Percentiles rank a stretch among this genome's conserved stretches.
phyloP scores from a whole-genome alignment of 768 basidiomycete genomes.

The Agaricus blazei region DNA sequence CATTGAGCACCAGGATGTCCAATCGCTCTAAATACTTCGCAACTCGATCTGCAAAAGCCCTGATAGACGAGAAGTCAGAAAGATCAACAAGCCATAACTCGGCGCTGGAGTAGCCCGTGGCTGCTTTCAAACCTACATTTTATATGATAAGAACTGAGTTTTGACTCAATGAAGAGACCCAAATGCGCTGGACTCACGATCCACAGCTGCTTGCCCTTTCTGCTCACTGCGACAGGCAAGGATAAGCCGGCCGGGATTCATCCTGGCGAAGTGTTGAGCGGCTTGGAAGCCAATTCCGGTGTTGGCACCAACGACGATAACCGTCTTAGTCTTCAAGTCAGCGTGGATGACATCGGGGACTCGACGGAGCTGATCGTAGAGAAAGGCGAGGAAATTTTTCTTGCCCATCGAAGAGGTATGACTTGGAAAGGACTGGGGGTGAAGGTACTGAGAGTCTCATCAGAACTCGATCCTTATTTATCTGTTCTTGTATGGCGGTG shows the following conservation, averaged over 20 bases:
- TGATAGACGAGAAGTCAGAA: slow-evolving; percentile 30
- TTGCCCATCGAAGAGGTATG: background rate
- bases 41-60: slow-evolving; percentile 27
- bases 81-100: slow-evolving; percentile 36
- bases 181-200: slow-evolving; percentile 21
- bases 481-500: too few species aligned
- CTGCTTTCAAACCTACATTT: slow-evolving; percentile 18
- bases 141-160: background rate
- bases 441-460: too few species aligned
- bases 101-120: slow-evolving; percentile 27
- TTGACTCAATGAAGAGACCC: background rate
- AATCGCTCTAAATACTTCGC: slow-evolving; percentile 27
- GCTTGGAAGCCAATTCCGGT: slow-evolving; percentile 46
- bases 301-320: slow-evolving; percentile 46
- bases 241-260: slow-evolving; percentile 35
- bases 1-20: slow-evolving; percentile 43
- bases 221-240: slow-evolving; percentile 30
- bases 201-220: slow-evolving; percentile 28
- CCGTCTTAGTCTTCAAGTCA: slow-evolving; percentile 40
- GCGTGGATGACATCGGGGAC: slow-evolving; percentile 25
- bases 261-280: slow-evolving; percentile 37
- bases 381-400: background rate
- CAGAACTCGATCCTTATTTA: too few species aligned
- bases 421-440: background rate
- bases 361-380: background rate